Conservation (phyloP, 108 stramenopile species). For the Nitzschia palea region DNA sequence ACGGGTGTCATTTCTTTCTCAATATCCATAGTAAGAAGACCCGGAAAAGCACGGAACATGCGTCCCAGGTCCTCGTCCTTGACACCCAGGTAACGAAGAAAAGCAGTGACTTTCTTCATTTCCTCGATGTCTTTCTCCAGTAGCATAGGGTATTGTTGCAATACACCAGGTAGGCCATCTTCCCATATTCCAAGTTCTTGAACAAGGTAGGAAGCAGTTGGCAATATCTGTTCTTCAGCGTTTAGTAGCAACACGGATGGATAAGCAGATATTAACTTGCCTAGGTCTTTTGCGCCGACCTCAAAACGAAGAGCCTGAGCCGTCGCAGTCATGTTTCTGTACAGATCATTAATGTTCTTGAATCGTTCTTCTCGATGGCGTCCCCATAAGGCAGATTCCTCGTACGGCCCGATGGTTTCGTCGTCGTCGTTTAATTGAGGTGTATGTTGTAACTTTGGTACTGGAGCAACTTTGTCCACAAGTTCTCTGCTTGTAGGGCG, state of each 20-base stretch:
- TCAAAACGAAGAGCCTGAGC: constrained; percentile 53
- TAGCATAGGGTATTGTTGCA: constrained; percentile 62
- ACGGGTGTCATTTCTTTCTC: constrained; percentile 64
- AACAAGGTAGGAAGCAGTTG: constrained; percentile 48
- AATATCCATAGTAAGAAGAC: constrained; percentile 54
- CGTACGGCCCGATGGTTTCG: neutral
- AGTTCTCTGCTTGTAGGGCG: constrained; percentile 46
- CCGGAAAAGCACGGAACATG: constrained; percentile 74
- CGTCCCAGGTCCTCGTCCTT: constrained; percentile 48
- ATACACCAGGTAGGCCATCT: constrained; percentile 60
- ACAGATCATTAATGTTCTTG: constrained; percentile 43
- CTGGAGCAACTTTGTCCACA: constrained; percentile 64
- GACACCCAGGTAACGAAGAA: constrained; percentile 47
- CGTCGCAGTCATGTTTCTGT: constrained; percentile 56
- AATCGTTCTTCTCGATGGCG: constrained; percentile 1
- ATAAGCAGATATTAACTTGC: constrained; percentile 66
- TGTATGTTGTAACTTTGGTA: constrained; percentile 20
- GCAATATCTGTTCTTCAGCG: constrained; percentile 47
- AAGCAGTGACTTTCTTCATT: constrained; percentile 49
- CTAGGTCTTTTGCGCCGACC: constrained; percentile 63
- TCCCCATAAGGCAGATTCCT: constrained; percentile 9
- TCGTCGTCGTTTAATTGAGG: neutral
- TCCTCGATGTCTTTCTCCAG: constrained; percentile 49
- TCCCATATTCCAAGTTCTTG: constrained; percentile 62
- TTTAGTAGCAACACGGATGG: constrained; percentile 63